Percentiles rank a stretch among this genome's conserved stretches.
These are phyloP conservation scores for Termitomyces sp. DNA, from an alignment of 768 basidiomycete genomes.

Conservation along the genomic window DNA sequence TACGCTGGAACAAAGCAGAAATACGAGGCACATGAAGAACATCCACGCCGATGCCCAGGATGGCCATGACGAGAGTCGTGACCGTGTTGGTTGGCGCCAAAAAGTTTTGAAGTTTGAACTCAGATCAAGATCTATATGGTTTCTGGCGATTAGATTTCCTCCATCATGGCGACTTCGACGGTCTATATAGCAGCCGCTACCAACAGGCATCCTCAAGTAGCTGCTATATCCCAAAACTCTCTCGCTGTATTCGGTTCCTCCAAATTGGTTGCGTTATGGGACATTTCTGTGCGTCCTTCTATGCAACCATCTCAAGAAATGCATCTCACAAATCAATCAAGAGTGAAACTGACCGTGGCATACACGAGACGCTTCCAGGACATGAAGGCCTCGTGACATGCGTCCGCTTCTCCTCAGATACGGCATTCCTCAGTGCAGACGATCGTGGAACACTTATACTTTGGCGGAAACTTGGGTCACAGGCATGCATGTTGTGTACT, in stretches of 20 bases:
- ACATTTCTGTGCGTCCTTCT: slow-evolving; percentile 32
- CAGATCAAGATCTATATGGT: slow-evolving; percentile 9
- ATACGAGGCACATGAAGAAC: slow-evolving; percentile 71
- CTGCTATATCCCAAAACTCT: slow-evolving; percentile 43
- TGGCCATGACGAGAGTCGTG: slow-evolving; percentile 39
- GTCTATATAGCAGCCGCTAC: slow-evolving; percentile 47
- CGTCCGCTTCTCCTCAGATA: slow-evolving; percentile 60
- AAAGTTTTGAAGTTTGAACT: slow-evolving; percentile 7
- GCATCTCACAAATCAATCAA: slow-evolving; percentile 25
- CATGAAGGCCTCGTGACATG: slow-evolving; percentile 76
- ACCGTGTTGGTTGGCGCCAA: not conserved
- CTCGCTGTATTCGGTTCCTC: slow-evolving; percentile 48
- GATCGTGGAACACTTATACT: slow-evolving; percentile 64
- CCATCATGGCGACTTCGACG: slow-evolving; percentile 28
- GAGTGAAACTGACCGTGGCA: slow-evolving; percentile 50
- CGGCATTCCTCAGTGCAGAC: slow-evolving; percentile 69
- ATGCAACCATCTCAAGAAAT: not conserved
- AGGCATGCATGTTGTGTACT: slow-evolving; percentile 34
- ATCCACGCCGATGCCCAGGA: slow-evolving; percentile 79
- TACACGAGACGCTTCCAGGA: slow-evolving; percentile 70
- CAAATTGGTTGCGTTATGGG: slow-evolving; percentile 46
- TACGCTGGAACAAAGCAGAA: slow-evolving; percentile 47
- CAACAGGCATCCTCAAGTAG: slow-evolving; percentile 49
- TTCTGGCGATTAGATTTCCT: slow-evolving; percentile 9
- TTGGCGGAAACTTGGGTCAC: slow-evolving; percentile 53